Conservation (phyloP, 163 green algal genomes). For the Coccomyxa subellipsoidea region DNA sequence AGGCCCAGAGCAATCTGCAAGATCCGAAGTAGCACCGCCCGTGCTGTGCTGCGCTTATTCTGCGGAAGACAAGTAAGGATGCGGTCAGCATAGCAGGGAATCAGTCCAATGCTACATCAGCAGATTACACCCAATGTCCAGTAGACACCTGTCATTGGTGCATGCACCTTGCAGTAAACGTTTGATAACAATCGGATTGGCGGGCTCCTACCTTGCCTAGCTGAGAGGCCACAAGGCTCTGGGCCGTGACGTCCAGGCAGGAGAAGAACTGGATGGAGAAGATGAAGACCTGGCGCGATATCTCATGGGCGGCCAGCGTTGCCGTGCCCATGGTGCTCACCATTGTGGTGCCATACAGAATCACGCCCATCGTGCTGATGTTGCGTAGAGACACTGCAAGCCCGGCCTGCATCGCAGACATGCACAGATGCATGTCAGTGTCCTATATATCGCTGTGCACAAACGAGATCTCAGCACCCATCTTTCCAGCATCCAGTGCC, state of each 20-base stretch:
- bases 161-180: background rate
- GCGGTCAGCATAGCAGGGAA: too few species aligned
- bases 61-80: conserved; percentile 14
- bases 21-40: conserved; percentile 38
- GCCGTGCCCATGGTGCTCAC: conserved; percentile 38
- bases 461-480: background rate
- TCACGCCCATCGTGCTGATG: conserved; percentile 37
- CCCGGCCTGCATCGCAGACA: conserved; percentile 27
- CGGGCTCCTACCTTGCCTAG: conserved; percentile 28
- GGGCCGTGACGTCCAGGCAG: conserved; percentile 43
- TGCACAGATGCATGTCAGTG: background rate
- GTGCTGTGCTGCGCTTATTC: conserved; percentile 24
- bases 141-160: background rate
- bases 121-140: background rate
- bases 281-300: conserved; percentile 50
- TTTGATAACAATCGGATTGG: background rate
- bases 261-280: conserved; percentile 45
- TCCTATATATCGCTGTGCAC: background rate
- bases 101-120: background rate
- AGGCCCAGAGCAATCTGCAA: conserved; percentile 31
- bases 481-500: background rate
- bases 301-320: conserved; percentile 48
- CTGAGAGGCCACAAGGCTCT: conserved; percentile 47
- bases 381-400: conserved; percentile 40
- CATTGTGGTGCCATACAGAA: conserved; percentile 42